Conservation (phyloP, 176 grass and related monocot species). For the Oryza glaberrima region DNA sequence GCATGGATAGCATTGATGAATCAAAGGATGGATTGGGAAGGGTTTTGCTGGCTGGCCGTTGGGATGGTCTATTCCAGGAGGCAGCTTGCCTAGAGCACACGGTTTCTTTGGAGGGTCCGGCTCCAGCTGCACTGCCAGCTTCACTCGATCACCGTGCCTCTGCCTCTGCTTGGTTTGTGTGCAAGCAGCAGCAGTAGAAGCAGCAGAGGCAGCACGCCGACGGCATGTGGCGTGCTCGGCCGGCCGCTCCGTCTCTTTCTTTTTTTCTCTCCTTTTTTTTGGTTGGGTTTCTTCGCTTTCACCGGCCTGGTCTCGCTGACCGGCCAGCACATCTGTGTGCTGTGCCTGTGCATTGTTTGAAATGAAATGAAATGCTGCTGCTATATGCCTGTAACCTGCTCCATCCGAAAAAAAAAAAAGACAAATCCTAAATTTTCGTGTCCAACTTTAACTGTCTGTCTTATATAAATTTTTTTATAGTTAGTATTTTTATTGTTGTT, state of each 20-base stretch:
- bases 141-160: background rate
- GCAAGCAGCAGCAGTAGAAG: background rate
- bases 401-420: too few relatives aligned
- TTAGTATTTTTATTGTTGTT: too few relatives aligned
- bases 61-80: background rate
- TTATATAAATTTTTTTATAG: too few relatives aligned
- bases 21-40: background rate
- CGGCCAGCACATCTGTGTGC: too few relatives aligned
- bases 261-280: background rate
- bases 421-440: too few relatives aligned
- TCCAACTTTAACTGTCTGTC: too few relatives aligned
- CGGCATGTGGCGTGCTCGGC: slow-evolving; percentile 7
- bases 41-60: background rate
- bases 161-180: background rate
- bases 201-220: slow-evolving; percentile 19
- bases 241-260: background rate
- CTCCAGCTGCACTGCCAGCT: background rate
- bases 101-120: background rate
- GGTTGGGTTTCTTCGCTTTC: too few relatives aligned
- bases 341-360: background rate
- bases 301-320: too few relatives aligned
- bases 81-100: background rate
- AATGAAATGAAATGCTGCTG: background rate
- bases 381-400: too few relatives aligned
- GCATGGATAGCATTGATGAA: background rate